Evolutionary conservation across 768 basidiomycete species (phyloP).

Genomic region (Saitozyma podzolica): DNA sequence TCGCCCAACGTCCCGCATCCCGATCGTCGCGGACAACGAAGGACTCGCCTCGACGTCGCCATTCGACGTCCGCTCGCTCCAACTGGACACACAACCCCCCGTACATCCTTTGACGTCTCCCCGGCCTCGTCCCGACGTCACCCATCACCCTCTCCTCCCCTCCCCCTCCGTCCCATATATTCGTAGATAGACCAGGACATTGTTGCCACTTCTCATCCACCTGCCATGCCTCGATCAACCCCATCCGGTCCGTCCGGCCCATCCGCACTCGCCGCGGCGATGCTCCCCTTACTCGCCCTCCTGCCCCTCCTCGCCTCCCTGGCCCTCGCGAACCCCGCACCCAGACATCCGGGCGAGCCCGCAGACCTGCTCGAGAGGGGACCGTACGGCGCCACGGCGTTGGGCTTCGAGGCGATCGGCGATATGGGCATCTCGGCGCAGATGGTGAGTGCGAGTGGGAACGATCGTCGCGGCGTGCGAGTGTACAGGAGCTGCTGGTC

Average conservation of each 20-base stretch:
- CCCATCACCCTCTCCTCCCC: conserved; percentile 1
- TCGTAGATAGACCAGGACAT: background rate
- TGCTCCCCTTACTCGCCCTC: conserved; percentile 20
- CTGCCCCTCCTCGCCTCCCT: conserved; percentile 35
- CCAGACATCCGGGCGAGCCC: conserved; percentile 8
- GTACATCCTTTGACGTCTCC: background rate
- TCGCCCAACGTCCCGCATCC: background rate
- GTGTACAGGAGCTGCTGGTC: background rate
- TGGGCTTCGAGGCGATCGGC: conserved; percentile 37
- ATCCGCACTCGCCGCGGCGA: background rate
- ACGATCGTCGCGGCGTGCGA: conserved; percentile 5
- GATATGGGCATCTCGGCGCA: conserved; percentile 50
- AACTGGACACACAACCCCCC: no score
- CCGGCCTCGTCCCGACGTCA: background rate
- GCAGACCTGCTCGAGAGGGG: conserved; percentile 3
- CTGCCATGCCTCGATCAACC: conserved; percentile 6
- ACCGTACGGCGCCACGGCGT: conserved; percentile 20
- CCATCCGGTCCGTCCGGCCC: background rate
- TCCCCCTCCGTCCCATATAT: background rate
- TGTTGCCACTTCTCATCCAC: background rate
- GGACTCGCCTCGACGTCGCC: no score
- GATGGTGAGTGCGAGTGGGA: conserved; percentile 33
- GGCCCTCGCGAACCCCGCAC: conserved; percentile 10
- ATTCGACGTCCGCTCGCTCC: no score
- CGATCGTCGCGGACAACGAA: background rate